A percentile compares a stretch with the other conserved stretches of the same genome.
Conservation (phyloP, 2,329 filamentous ascomycete genomes). For the Ophiostoma australiae region DNA sequence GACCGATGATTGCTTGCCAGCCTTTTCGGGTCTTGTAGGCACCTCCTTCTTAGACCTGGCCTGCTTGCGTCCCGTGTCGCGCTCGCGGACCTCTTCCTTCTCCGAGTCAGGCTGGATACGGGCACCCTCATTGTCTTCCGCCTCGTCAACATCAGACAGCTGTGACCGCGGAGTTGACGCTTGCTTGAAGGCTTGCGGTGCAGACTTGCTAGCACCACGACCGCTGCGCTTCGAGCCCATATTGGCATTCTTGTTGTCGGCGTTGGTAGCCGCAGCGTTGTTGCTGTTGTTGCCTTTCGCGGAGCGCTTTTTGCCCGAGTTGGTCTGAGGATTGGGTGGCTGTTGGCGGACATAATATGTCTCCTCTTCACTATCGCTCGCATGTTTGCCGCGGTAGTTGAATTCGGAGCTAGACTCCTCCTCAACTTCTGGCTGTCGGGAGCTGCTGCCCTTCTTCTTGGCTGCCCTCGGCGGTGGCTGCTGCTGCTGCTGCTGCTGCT, state of each 20-base stretch:
- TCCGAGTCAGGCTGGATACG: neutral
- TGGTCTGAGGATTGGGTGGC: neutral
- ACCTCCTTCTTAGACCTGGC: neutral
- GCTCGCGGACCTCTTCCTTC: neutral
- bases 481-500: neutral
- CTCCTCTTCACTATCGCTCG: constrained; percentile 17
- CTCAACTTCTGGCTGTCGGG: neutral
- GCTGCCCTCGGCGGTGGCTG: neutral
- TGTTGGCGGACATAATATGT: constrained; percentile 8
- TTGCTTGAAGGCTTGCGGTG: neutral
- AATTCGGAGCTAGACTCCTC: neutral
- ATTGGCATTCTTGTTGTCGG: neutral
- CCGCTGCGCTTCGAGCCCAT: neutral
- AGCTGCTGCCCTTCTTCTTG: constrained; percentile 16
- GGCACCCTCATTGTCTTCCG: neutral
- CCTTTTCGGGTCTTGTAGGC: neutral
- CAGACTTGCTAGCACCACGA: constrained; percentile 7
- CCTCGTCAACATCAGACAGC: constrained; percentile 11
- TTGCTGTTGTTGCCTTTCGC: neutral
- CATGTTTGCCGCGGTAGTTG: neutral
- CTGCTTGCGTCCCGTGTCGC: neutral
- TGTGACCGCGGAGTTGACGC: neutral
- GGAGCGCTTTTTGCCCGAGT: constrained; percentile 17
- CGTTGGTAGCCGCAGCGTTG: neutral
- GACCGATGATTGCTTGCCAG: neutral